Evolutionary conservation across 805 yeast genomes (phyloP).

Genomic region (Candida patagonica): DNA sequence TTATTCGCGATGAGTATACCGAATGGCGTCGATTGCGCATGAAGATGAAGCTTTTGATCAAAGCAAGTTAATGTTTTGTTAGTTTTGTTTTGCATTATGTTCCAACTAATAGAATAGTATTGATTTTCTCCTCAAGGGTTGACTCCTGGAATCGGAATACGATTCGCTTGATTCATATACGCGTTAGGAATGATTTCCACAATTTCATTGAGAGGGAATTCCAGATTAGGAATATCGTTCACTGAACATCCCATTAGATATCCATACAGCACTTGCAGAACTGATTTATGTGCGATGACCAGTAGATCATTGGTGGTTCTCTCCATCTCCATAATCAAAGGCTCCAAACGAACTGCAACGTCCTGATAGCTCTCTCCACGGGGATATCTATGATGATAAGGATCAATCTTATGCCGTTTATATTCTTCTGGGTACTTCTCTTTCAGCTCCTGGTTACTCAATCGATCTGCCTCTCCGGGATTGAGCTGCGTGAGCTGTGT

Average conservation of each 20-base stretch:
- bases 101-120: background rate
- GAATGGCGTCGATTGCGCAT: conserved; percentile 24
- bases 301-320: conserved; percentile 71
- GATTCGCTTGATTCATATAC: conserved; percentile 32
- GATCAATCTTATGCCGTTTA: conserved; percentile 57
- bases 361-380: conserved; percentile 95
- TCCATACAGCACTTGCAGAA: conserved; percentile 83
- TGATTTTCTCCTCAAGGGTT: conserved; percentile 13
- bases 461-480: conserved; percentile 77
- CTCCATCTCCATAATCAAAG: conserved; percentile 87
- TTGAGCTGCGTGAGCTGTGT: conserved; percentile 80
- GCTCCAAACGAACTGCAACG: conserved; percentile 88
- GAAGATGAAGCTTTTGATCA: conserved; percentile 21
- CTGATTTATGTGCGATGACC: conserved; percentile 88
- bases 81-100: background rate
- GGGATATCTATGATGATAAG: conserved; percentile 87
- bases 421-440: conserved; percentile 60
- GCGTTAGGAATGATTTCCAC: conserved; percentile 85
- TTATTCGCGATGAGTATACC: conserved; percentile 25
- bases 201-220: conserved; percentile 72
- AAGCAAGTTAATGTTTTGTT: conserved; percentile 13
- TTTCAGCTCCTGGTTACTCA: conserved; percentile 52
- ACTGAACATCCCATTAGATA: conserved; percentile 89
- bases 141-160: conserved; percentile 19
- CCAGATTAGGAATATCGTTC: conserved; percentile 70